Base-by-base conservation (phyloP, 2,329 filamentous ascomycete species). In the Malbranchea zuffiana region DNA sequence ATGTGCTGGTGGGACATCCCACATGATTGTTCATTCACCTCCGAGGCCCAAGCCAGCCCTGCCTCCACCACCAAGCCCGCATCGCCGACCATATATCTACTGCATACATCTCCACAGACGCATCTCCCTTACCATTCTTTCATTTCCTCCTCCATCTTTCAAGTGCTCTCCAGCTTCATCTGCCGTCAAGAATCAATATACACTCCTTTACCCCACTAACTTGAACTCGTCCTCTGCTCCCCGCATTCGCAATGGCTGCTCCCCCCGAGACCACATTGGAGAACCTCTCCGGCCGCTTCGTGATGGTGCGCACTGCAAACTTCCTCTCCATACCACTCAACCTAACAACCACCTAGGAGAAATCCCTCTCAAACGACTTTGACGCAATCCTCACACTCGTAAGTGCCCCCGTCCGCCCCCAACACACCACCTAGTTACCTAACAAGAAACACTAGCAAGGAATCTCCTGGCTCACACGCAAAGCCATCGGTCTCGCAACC, bases 391-490 rank as follows among this genome's bases (percentile, higher is more conserved):
- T 94, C 41, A 54, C 69, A 33, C 70, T 88, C 48, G 64, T 68
- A 59, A 39, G 50, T 41, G 6, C 31, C 24, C 23, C 24, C 17
- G 35, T 25, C 23, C 16, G 21, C 25, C 18, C 5, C 16, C 7
- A 25, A 24, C 17, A 32, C 15, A 28, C 16, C 26, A 29, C 44
- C 31, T 47, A 35, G 29, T 17, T 15, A 5, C 28, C 37, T 18
- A n/a, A 27, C 36, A n/a, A n/a, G n/a, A n/a, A n/a, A n/a, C n/a
- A n/a, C n/a, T 42, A 67, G 51, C 81, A 86, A 68, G 78, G 78
- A 53, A 66, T 85, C 43, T 66, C 74, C 58, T 88, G 74, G 72
- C 49, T 87, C 34, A 70, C 71, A 33, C 82, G 84, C 61, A 86
- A 80, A 65, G 75, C 72, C 42, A 75, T 92, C 56, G 60, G 67